These are phyloP conservation scores for Aspergillus latus DNA, from an alignment of 2,329 filamentous ascomycete species.

Conservation along the genomic window DNA sequence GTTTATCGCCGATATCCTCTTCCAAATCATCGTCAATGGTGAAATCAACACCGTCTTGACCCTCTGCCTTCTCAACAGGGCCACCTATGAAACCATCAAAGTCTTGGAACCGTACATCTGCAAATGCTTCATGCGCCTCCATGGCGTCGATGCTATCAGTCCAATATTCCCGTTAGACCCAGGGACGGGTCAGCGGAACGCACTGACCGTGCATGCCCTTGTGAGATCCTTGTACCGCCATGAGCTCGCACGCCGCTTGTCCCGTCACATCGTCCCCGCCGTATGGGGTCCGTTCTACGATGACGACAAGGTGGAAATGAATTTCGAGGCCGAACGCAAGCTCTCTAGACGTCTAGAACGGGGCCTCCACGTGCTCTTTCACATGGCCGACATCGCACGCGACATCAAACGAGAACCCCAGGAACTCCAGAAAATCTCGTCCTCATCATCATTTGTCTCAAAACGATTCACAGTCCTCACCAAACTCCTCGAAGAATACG, in stretches of 20 bases:
- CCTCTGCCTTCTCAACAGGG: slow-evolving; percentile 28
- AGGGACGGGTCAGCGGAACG: slow-evolving; percentile 22
- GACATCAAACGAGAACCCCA: slow-evolving; percentile 20
- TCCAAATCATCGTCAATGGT: slow-evolving; percentile 30
- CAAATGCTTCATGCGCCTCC: slow-evolving; percentile 31
- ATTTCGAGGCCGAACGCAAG: slow-evolving; percentile 27
- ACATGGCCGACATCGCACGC: slow-evolving; percentile 30
- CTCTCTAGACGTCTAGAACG: slow-evolving; percentile 28
- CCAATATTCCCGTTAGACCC: slow-evolving; percentile 49
- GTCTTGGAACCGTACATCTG: slow-evolving; percentile 29
- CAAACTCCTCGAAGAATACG: slow-evolving; percentile 24
- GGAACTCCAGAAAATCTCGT: slow-evolving; percentile 10
- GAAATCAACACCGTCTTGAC: slow-evolving; percentile 24
- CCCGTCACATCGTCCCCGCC: slow-evolving; percentile 27
- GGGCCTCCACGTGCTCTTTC: slow-evolving; percentile 31
- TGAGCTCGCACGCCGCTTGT: slow-evolving; percentile 22
- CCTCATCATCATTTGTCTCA: slow-evolving; percentile 17
- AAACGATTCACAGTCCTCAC: slow-evolving; percentile 19
- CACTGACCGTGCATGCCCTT: slow-evolving; percentile 26
- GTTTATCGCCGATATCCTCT: slow-evolving; percentile 29
- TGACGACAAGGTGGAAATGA: slow-evolving; percentile 25
- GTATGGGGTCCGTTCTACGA: slow-evolving; percentile 31
- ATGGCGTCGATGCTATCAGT: slow-evolving; percentile 60
- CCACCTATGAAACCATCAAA: slow-evolving; percentile 29
- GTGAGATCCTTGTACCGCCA: slow-evolving; percentile 26